Conservation (phyloP, 2,329 filamentous ascomycete species). For the Pestalotiopsis sp. region DNA sequence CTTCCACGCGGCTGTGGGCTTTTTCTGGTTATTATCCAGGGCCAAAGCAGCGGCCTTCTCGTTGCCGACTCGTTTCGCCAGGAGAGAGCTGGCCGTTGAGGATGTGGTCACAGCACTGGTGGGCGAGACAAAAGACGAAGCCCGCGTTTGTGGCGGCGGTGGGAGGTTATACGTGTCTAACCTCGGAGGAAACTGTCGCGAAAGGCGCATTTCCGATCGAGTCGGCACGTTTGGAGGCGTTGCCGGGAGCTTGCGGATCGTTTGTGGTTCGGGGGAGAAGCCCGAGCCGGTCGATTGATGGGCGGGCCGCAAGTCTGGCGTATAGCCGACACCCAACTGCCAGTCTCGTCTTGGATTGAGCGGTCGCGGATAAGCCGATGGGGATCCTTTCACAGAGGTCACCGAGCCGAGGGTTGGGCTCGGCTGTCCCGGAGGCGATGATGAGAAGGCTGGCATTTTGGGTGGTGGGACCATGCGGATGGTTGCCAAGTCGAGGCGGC, state of each 20-base stretch:
- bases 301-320: conserved; percentile 7
- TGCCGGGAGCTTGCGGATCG: conserved; percentile 22
- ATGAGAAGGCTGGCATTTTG: conserved; percentile 31
- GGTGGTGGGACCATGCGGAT: conserved; percentile 36
- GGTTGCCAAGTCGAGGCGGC: conserved; percentile 28
- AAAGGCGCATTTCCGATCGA: conserved; percentile 12
- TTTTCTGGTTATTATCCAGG: conserved; percentile 31
- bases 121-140: conserved; percentile 27
- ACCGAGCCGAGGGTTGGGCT: conserved; percentile 44
- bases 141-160: conserved; percentile 17
- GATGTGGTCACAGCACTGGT: conserved; percentile 27
- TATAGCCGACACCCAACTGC: neutral
- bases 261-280: conserved; percentile 26
- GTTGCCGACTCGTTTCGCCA: conserved; percentile 54
- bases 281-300: conserved; percentile 24
- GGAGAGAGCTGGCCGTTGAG: conserved; percentile 44
- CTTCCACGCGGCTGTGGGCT: conserved; percentile 25
- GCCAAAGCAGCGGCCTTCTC: conserved; percentile 51
- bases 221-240: conserved; percentile 20
- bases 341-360: conserved; percentile 22
- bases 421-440: conserved; percentile 40
- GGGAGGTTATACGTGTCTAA: conserved; percentile 14
- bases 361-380: conserved; percentile 28
- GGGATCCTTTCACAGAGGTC: conserved; percentile 23
- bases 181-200: conserved; percentile 12